A percentile compares a stretch with the other conserved stretches of the same genome.
Conservation (phyloP, 1,284 basidiomycete genomes). For the Moniliella sp. region DNA sequence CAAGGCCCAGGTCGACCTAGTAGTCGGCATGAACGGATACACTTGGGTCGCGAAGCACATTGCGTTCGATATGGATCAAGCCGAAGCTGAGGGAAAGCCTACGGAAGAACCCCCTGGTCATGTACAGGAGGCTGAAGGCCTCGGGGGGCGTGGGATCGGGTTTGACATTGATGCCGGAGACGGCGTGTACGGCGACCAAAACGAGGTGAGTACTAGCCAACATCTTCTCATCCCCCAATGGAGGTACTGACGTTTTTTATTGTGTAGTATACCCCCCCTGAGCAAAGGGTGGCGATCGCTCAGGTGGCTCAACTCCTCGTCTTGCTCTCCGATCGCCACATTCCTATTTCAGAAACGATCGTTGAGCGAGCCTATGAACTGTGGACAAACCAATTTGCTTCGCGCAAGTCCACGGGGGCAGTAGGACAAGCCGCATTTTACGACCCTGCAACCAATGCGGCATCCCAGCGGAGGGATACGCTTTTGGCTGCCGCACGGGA, state of each 20-base stretch:
- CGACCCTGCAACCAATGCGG: too few species aligned
- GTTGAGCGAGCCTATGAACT: slow-evolving; percentile 7
- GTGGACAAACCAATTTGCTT: slow-evolving; percentile 8
- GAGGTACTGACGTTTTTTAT: too few species aligned
- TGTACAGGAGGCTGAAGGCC: slow-evolving; percentile 4
- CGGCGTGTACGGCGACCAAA: slow-evolving; percentile 76
- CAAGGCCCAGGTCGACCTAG: slow-evolving; percentile 54
- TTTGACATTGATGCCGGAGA: slow-evolving; percentile 52
- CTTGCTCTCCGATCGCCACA: slow-evolving; percentile 7
- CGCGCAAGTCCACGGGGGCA: too few species aligned
- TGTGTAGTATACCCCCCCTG: slow-evolving; percentile 6
- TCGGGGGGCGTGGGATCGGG: slow-evolving; percentile 14
- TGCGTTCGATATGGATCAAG: slow-evolving; percentile 44
- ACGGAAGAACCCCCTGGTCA: slow-evolving; percentile 37
- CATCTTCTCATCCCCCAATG: not conserved
- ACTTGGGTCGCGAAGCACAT: slow-evolving; percentile 52
- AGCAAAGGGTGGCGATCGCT: slow-evolving; percentile 11
- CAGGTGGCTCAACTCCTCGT: slow-evolving; percentile 16
- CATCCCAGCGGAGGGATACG: too few species aligned
- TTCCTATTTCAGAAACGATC: slow-evolving; percentile 20
- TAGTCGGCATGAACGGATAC: slow-evolving; percentile 84
- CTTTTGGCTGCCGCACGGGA: not conserved
- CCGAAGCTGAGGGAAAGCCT: slow-evolving; percentile 42
- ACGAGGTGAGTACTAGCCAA: slow-evolving; percentile 52
- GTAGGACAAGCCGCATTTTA: too few species aligned